These are phyloP conservation scores for Pichia sp. DNA, from an alignment of 1,139 yeast species.

Conservation along the genomic window DNA sequence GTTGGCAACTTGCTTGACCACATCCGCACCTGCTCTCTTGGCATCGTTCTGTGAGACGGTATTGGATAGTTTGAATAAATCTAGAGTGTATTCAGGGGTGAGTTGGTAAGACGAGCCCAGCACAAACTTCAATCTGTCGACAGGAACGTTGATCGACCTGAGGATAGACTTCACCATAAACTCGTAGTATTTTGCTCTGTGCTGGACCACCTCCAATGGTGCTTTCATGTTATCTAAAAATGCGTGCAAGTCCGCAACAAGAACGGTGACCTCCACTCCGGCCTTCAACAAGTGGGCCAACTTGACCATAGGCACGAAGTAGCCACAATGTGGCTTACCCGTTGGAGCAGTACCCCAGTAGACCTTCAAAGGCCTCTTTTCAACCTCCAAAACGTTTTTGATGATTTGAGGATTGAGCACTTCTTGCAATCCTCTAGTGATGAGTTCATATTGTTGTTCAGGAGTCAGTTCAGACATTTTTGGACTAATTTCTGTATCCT, in stretches of 20 bases:
- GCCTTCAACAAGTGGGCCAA: conserved; percentile 93
- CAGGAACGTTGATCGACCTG: conserved; percentile 82
- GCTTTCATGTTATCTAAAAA: conserved; percentile 98
- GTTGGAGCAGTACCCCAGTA: conserved; percentile 99
- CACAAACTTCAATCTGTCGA: conserved; percentile 78
- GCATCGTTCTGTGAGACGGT: conserved; percentile 91
- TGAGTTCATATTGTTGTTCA: conserved; percentile 66
- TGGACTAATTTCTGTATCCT: no score
- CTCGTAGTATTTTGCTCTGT: conserved; percentile 89
- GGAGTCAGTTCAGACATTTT: conserved; percentile 35
- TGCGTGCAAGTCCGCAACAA: conserved; percentile 96
- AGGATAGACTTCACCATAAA: conserved; percentile 76
- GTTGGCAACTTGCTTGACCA: conserved; percentile 93
- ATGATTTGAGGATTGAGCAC: conserved; percentile 85
- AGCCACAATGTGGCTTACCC: conserved; percentile 97
- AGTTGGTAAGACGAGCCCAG: conserved; percentile 88
- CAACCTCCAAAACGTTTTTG: conserved; percentile 73
- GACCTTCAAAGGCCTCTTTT: conserved; percentile 74
- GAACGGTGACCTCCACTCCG: conserved; percentile 89
- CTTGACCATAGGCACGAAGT: conserved; percentile 96
- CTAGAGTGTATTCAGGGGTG: conserved; percentile 74
- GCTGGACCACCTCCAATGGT: conserved; percentile 82
- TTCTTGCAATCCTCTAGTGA: conserved; percentile 86
- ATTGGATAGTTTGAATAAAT: conserved; percentile 78
- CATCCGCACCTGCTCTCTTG: conserved; percentile 99